These are phyloP conservation scores for Hawksworthiomyces lignivorus DNA, from an alignment of 2,329 filamentous ascomycete species.

Conservation along the genomic window DNA sequence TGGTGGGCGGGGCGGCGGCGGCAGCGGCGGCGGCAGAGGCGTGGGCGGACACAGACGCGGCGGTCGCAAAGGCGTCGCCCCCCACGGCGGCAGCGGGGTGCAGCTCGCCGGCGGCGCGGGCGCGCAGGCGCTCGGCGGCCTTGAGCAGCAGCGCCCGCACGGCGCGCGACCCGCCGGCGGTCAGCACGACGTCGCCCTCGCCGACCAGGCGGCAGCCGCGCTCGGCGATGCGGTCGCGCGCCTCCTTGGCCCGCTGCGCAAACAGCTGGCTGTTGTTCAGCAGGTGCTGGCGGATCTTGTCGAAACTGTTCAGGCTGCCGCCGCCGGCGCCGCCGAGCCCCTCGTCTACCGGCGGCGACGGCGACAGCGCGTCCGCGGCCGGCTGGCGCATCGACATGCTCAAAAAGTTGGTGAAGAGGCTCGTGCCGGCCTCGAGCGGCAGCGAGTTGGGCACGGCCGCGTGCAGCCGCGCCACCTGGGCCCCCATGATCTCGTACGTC, in stretches of 20 bases:
- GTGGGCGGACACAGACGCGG: background rate
- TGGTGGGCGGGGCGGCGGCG: background rate
- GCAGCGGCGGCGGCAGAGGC: background rate
- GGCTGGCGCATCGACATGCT: constrained; percentile 62
- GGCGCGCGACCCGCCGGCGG: constrained; percentile 79
- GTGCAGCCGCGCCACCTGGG: constrained; percentile 71
- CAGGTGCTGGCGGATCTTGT: constrained; percentile 73
- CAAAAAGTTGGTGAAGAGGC: constrained; percentile 91
- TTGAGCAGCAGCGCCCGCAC: constrained; percentile 69
- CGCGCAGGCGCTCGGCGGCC: constrained; percentile 57
- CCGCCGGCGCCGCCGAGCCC: constrained; percentile 5
- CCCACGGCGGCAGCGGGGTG: background rate
- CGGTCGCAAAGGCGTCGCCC: background rate
- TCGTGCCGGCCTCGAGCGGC: constrained; percentile 85
- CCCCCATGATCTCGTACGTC: constrained; percentile 77
- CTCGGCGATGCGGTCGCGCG: constrained; percentile 72
- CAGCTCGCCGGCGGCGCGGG: constrained; percentile 40
- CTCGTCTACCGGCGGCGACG: background rate
- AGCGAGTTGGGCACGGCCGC: constrained; percentile 77
- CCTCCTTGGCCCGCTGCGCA: constrained; percentile 77
- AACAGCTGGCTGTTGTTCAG: constrained; percentile 82
- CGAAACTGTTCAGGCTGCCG: constrained; percentile 54
- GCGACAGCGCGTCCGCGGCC: background rate
- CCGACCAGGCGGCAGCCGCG: constrained; percentile 71
- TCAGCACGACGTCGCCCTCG: constrained; percentile 76